Evolutionary conservation across 192 early-diverging fungal genomes (phyloP).

Genomic region (Rhizophagus sp.): DNA sequence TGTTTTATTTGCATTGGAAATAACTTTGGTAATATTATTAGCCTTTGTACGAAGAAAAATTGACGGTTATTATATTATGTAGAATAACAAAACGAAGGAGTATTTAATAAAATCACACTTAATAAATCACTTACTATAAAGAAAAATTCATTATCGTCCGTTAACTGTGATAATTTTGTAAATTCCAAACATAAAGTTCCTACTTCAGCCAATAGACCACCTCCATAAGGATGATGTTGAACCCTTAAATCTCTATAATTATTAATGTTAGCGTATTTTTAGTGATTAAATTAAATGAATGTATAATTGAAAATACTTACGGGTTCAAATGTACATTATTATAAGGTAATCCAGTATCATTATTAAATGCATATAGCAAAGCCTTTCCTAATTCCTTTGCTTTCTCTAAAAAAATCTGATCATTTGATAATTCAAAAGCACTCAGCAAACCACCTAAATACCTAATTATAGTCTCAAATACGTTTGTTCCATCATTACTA

Average conservation of each 20-base stretch:
- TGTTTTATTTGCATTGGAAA: conserved; percentile 42
- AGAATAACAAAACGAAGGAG: background rate
- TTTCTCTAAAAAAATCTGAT: conserved; percentile 67
- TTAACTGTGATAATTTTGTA: conserved; percentile 76
- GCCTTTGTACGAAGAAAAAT: conserved; percentile 35
- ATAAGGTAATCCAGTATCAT: conserved; percentile 67
- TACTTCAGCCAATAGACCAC: conserved; percentile 59
- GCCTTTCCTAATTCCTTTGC: conserved; percentile 66
- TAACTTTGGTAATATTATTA: conserved; percentile 54
- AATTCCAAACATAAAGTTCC: conserved; percentile 88
- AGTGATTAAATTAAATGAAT: too few relatives aligned
- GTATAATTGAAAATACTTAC: too few relatives aligned
- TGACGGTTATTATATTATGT: background rate
- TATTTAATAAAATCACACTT: background rate
- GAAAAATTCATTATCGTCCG: conserved; percentile 70
- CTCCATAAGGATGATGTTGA: too few relatives aligned
- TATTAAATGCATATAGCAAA: conserved; percentile 74
- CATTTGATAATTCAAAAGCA: conserved; percentile 82
- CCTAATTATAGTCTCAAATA: conserved; percentile 88
- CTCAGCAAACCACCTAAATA: conserved; percentile 74
- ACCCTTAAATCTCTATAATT: too few relatives aligned
- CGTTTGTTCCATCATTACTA: conserved; percentile 49
- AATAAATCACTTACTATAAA: conserved; percentile 41
- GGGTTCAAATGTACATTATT: conserved; percentile 29
- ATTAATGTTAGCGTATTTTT: too few relatives aligned